Percentiles rank a stretch among this genome's conserved stretches.
Conservation (phyloP, 176 grass and related monocot species). For the bread wheat (Triticum aestivum) region DNA sequence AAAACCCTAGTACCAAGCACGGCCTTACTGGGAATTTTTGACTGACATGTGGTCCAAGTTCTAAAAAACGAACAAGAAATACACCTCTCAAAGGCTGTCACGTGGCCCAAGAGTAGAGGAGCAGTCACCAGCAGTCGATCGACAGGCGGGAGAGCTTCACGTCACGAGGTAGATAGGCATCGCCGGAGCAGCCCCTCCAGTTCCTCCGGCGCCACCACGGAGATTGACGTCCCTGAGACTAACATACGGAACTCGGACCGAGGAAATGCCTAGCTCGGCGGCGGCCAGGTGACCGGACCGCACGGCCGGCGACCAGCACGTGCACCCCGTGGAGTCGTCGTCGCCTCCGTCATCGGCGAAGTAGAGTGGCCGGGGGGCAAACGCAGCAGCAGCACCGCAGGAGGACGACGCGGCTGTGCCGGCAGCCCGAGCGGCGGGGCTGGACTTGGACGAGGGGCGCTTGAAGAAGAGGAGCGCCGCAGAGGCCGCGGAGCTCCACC, state of each 20-base stretch:
- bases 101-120: neutral
- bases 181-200: neutral
- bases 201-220: neutral
- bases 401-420: neutral
- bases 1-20: too few relatives aligned
- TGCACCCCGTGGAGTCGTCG: neutral
- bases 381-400: neutral
- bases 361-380: slow-evolving; percentile 8
- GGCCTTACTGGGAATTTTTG: neutral
- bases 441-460: neutral
- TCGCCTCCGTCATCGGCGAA: slow-evolving; percentile 13
- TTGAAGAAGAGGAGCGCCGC: slow-evolving; percentile 47
- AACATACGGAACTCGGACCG: slow-evolving; percentile 24
- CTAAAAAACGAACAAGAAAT: neutral
- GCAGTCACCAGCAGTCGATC: too few relatives aligned
- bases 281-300: slow-evolving; percentile 30
- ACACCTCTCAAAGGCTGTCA: neutral
- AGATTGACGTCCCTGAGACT: slow-evolving; percentile 39
- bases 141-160: slow-evolving; percentile 15
- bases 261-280: slow-evolving; percentile 42
- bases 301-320: slow-evolving; percentile 33
- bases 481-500: slow-evolving; percentile 61
- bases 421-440: neutral
- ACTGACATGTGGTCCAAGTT: neutral
- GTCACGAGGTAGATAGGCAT: slow-evolving; percentile 74